Conservation (phyloP, 225 moss, liverwort and hornwort genomes). For the Pseudoscleropodium purum region DNA sequence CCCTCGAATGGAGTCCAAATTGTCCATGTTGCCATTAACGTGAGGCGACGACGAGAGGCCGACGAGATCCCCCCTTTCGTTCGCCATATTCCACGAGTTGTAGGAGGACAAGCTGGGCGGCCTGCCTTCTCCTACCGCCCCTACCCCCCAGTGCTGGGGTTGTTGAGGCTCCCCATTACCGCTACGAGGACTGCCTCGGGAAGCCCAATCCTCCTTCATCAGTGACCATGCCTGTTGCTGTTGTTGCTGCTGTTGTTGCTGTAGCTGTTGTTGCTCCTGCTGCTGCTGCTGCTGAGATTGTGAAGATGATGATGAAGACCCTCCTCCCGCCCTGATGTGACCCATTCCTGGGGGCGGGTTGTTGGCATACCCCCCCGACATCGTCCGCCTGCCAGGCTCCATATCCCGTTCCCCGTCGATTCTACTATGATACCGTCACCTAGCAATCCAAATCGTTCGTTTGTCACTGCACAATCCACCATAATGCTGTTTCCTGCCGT, state of each 20-base stretch:
- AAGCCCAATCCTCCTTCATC: constrained; percentile 41
- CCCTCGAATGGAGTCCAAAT: constrained; percentile 53
- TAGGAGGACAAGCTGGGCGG: constrained; percentile 54
- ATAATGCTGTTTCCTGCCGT: background rate
- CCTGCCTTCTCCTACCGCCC: constrained; percentile 42
- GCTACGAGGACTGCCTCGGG: constrained; percentile 38
- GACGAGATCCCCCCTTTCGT: constrained; percentile 44
- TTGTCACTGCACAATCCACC: constrained; percentile 8
- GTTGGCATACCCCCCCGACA: constrained; percentile 50
- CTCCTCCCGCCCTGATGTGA: constrained; percentile 20
- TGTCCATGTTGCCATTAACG: constrained; percentile 55
- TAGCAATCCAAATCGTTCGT: constrained; percentile 19
- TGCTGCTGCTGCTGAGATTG: background rate
- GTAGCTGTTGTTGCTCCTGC: background rate
- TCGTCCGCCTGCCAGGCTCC: constrained; percentile 56
- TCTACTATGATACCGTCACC: constrained; percentile 19
- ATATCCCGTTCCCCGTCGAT: constrained; percentile 13
- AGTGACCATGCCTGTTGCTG: constrained; percentile 20
- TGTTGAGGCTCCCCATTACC: constrained; percentile 7
- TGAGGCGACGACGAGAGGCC: constrained; percentile 58
- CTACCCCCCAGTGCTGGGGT: constrained; percentile 27
- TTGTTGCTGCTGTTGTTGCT: background rate
- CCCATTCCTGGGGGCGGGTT: constrained; percentile 53
- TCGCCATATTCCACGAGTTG: constrained; percentile 59
- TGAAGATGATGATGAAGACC: background rate